Evolutionary conservation across 495 filamentous ascomycete species (phyloP).

Genomic region (Baudoinia panamericana): DNA sequence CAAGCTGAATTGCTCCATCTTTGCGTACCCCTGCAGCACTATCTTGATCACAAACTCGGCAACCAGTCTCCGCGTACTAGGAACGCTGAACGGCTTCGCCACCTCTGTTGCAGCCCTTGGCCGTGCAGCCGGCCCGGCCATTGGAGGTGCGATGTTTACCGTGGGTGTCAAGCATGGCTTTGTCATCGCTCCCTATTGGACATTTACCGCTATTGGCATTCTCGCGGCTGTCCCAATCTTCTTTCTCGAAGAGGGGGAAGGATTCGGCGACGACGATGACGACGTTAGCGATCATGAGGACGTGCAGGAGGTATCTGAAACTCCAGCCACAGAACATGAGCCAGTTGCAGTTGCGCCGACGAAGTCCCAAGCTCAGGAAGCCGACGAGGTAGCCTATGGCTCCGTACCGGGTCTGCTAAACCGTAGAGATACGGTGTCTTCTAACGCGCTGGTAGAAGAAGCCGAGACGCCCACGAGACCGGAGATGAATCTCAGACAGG

Average conservation of each 20-base stretch:
- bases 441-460: not conserved
- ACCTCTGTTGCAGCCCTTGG: slow-evolving; percentile 69
- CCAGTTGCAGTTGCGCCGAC: not conserved
- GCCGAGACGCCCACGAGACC: not conserved
- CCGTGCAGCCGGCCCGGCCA: slow-evolving; percentile 60
- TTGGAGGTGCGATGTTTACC: slow-evolving; percentile 32
- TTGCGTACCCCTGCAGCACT: slow-evolving; percentile 77
- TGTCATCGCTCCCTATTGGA: slow-evolving; percentile 69
- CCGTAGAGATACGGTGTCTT: slow-evolving; percentile 7
- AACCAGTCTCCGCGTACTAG: slow-evolving; percentile 55
- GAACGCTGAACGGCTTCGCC: slow-evolving; percentile 80
- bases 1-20: slow-evolving; percentile 59
- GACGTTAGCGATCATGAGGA: slow-evolving; percentile 25
- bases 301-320: slow-evolving; percentile 9
- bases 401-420: not conserved
- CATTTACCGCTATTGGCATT: slow-evolving; percentile 44
- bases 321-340: slow-evolving; percentile 1
- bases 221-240: slow-evolving; percentile 54
- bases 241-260: slow-evolving; percentile 63
- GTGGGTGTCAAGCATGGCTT: slow-evolving; percentile 58
- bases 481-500: not conserved
- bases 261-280: slow-evolving; percentile 42
- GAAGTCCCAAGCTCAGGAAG: not conserved
- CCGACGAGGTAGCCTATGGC: slow-evolving; percentile 8
- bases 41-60: slow-evolving; percentile 86